Base-by-base conservation (phyloP, 768 basidiomycete species). In the Lactarius trivialis region DNA sequence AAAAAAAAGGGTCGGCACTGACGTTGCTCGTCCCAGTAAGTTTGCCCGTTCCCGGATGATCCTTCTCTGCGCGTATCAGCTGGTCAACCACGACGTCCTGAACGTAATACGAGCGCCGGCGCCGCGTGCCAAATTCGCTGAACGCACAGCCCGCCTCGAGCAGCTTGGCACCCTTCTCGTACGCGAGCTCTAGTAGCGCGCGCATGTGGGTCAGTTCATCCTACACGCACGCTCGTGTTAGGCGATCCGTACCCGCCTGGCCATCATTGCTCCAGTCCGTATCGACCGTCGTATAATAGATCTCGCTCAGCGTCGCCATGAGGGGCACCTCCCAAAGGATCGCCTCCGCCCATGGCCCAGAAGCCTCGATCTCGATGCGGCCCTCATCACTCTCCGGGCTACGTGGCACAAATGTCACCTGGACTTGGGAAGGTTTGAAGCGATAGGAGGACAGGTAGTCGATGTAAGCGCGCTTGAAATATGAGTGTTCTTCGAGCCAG, bases 241-340 rank as follows among this genome's bases (percentile, higher is more conserved):
- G 7, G 32, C 7, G n/a, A 11, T 43, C 21, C 74, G 61, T 45
- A 91, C 93, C 87, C 74, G 82, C 78, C 73, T 93, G 92, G 5
- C 85, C 85, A n/a, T 87, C 84, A 64, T 93, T 85, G 58, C 73
- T 82, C 96, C 96, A 99, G 68, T 95, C 87, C 1, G 79, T 88
- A 67, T 82, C 81, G 39, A 84, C 86, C 19, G 80, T 79, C 21
- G 75, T 79, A 75, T 96, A 99, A 75, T 92, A 96, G 21, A 85
- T 84, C 72, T 99, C 93, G 69, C 91, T 93, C 55, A 99, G 77
- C 65, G 85, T 85, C 15, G 93, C 86, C 93, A 98, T 94, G 55
- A 98, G 76, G 1, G 93, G 95, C 1, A 98, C 93, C 75, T 98
- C 97, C 86, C 96, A 99, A 30, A 97, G 76, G 61, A 98, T 96